These are phyloP conservation scores for Kazachstania taianensis DNA, from an alignment of 805 yeast species.

Conservation along the genomic window DNA sequence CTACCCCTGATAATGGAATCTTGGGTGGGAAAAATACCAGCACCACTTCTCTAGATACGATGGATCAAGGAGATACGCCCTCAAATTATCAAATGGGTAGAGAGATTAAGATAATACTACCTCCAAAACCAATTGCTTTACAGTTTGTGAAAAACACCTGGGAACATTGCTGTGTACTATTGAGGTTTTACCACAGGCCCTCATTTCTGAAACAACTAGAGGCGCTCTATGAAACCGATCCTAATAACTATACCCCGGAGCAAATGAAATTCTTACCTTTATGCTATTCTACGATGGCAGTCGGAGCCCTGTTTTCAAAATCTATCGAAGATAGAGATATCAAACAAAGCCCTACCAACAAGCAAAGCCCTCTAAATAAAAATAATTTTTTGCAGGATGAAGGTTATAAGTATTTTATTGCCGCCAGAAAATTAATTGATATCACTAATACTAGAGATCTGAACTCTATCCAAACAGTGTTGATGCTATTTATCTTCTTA, in stretches of 20 bases:
- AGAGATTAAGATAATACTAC: slow-evolving; percentile 60
- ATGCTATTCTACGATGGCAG: slow-evolving; percentile 76
- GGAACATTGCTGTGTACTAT: slow-evolving; percentile 76
- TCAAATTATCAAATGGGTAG: slow-evolving; percentile 16
- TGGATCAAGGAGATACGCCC: slow-evolving; percentile 4
- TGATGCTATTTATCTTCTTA: slow-evolving; percentile 75
- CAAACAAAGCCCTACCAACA: not conserved
- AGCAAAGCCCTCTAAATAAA: slow-evolving; percentile 5
- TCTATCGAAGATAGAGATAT: slow-evolving; percentile 6
- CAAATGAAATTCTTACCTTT: slow-evolving; percentile 76
- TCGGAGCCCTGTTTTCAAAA: slow-evolving; percentile 66
- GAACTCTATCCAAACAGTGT: slow-evolving; percentile 74
- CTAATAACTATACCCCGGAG: slow-evolving; percentile 60
- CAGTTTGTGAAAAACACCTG: slow-evolving; percentile 69
- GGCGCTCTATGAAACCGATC: slow-evolving; percentile 66
- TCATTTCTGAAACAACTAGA: slow-evolving; percentile 68
- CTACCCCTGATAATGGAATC: slow-evolving; percentile 9
- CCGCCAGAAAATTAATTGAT: slow-evolving; percentile 76
- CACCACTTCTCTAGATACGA: slow-evolving; percentile 2
- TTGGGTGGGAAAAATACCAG: slow-evolving; percentile 2
- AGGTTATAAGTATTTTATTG: slow-evolving; percentile 76
- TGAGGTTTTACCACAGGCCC: slow-evolving; percentile 81
- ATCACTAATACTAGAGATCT: slow-evolving; percentile 79
- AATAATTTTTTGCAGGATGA: slow-evolving; percentile 39
- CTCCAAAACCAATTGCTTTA: slow-evolving; percentile 66